Conservation (phyloP, 192 early-diverging fungal species). For the Haplosporangium gracile region DNA sequence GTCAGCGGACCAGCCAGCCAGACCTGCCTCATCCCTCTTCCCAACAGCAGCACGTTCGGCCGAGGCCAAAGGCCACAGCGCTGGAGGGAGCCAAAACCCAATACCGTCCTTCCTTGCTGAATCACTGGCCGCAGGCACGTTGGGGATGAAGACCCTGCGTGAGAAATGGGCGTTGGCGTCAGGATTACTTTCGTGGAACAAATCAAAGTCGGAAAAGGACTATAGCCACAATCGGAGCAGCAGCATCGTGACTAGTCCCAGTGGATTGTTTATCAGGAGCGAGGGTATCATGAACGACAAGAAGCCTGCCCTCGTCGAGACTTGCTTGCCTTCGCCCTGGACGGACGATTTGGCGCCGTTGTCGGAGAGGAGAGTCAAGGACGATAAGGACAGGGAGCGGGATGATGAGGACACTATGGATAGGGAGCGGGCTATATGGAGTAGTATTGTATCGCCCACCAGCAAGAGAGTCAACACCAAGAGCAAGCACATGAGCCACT, state of each 20-base stretch:
- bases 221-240: constrained; percentile 9
- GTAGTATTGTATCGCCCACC: constrained; percentile 8
- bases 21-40: neutral
- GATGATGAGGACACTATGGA: neutral
- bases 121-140: constrained; percentile 37
- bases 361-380: constrained; percentile 3
- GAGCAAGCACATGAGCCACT: neutral
- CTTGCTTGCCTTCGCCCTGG: constrained; percentile 27
- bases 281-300: constrained; percentile 51
- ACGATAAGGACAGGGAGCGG: neutral
- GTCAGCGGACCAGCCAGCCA: constrained; percentile 1
- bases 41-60: neutral
- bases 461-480: constrained; percentile 12
- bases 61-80: constrained; percentile 28
- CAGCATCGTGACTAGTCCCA: constrained; percentile 44
- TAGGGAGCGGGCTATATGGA: constrained; percentile 25
- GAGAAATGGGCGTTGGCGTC: constrained; percentile 51
- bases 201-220: constrained; percentile 17
- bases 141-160: constrained; percentile 44
- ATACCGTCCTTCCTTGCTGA: constrained; percentile 49
- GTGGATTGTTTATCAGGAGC: constrained; percentile 37
- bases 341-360: constrained; percentile 9
- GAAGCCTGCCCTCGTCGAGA: constrained; percentile 42
- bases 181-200: constrained; percentile 44
- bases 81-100: constrained; percentile 32